A percentile compares a stretch with the other conserved stretches of the same genome.
phyloP scores from a whole-genome alignment of 495 filamentous ascomycete species.

The Astrocystis sublimbata region DNA sequence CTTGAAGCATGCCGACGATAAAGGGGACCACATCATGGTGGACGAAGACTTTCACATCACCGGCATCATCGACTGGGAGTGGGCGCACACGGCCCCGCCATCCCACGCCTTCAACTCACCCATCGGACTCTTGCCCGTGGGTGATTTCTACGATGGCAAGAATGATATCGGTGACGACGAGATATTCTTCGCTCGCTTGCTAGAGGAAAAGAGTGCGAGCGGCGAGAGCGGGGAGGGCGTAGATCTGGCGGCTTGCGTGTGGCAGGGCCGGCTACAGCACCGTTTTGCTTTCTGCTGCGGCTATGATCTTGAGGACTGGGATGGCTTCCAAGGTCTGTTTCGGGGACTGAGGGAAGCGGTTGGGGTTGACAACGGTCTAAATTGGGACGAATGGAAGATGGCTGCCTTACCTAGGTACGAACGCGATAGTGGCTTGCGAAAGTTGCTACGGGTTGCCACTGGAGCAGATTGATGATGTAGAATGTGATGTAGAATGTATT shows the following conservation, averaged over 20 bases:
- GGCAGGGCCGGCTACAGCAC: conserved; percentile 38
- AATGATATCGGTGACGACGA: conserved; percentile 38
- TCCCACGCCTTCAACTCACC: conserved; percentile 42
- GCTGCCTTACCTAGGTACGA: too few relatives aligned
- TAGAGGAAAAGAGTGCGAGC: conserved; percentile 36
- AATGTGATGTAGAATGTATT: too few relatives aligned
- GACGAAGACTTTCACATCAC: conserved; percentile 42
- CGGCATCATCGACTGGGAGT: conserved; percentile 44
- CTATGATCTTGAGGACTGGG: conserved; percentile 42
- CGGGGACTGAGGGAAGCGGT: conserved; percentile 35
- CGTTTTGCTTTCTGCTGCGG: conserved; percentile 43
- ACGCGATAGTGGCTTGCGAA: too few relatives aligned
- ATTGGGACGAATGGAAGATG: conserved; percentile 40
- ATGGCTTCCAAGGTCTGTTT: conserved; percentile 46
- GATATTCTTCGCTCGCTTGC: conserved; percentile 30
- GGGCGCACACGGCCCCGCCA: conserved; percentile 37
- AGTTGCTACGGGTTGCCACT: too few relatives aligned
- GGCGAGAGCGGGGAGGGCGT: too few relatives aligned
- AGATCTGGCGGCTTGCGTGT: conserved; percentile 34
- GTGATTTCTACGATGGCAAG: conserved; percentile 35
- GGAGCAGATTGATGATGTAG: too few relatives aligned
- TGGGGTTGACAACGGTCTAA: conserved; percentile 29
- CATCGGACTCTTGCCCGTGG: conserved; percentile 39
- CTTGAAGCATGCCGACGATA: conserved; percentile 42
- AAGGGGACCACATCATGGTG: conserved; percentile 44